A percentile compares a stretch with the other conserved stretches of the same genome.
Evolutionary conservation across 2,329 filamentous ascomycete genomes (phyloP).

Genomic region (Simplicillium aogashimaense): DNA sequence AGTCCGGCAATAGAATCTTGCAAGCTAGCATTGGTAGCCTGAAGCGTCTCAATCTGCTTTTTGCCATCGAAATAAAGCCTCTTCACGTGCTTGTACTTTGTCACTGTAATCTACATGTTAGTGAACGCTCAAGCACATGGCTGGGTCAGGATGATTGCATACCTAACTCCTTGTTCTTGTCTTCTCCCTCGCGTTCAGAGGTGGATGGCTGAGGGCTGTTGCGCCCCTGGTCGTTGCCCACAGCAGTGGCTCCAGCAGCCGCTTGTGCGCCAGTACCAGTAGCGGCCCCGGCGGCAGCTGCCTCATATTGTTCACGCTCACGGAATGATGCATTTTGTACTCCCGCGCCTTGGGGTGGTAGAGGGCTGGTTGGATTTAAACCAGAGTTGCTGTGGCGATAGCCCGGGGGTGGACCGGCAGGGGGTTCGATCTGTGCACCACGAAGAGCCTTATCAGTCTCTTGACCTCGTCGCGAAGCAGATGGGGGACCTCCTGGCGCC

Average conservation of each 20-base stretch:
- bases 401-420: slow-evolving; percentile 36
- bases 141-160: slow-evolving; percentile 17
- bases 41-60: slow-evolving; percentile 79
- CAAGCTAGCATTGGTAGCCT: slow-evolving; percentile 79
- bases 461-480: slow-evolving; percentile 32
- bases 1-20: slow-evolving; percentile 79
- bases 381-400: slow-evolving; percentile 41
- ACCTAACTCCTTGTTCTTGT: slow-evolving; percentile 49
- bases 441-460: slow-evolving; percentile 38
- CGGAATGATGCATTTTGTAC: slow-evolving; percentile 27
- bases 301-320: slow-evolving; percentile 34
- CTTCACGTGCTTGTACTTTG: slow-evolving; percentile 98
- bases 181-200: slow-evolving; percentile 35
- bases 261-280: too few relatives aligned
- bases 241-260: slow-evolving; percentile 1
- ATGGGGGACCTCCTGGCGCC: slow-evolving; percentile 34
- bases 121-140: slow-evolving; percentile 22
- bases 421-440: slow-evolving; percentile 27
- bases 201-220: slow-evolving; percentile 46
- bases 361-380: slow-evolving; percentile 30
- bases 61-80: slow-evolving; percentile 95
- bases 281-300: slow-evolving; percentile 13
- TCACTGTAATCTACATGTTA: slow-evolving; percentile 45
- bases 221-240: slow-evolving; percentile 31
- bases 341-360: slow-evolving; percentile 27